Evolutionary conservation across 768 basidiomycete species (phyloP).

Genomic region (Hysterangium stoloniferum): DNA sequence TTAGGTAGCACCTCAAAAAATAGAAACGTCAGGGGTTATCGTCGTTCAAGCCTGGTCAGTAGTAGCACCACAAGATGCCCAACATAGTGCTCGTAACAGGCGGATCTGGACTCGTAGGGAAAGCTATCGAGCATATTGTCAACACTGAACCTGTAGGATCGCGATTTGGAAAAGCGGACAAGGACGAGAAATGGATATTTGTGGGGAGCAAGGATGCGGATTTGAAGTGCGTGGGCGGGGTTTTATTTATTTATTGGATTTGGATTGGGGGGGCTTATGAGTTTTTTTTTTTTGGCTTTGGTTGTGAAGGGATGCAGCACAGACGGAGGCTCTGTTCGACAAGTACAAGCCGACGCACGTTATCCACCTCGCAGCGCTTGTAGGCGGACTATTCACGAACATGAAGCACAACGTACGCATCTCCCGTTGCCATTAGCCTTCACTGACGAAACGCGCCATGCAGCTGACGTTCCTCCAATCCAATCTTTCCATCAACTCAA

Average conservation of each 20-base stretch:
- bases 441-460: background rate
- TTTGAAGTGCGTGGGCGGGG: constrained; percentile 47
- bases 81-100: constrained; percentile 73
- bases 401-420: constrained; percentile 79
- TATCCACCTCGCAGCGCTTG: constrained; percentile 91
- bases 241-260: background rate
- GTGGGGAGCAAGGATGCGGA: constrained; percentile 73
- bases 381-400: constrained; percentile 93
- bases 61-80: too few species aligned
- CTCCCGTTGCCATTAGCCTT: background rate
- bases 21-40: too few species aligned
- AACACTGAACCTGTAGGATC: constrained; percentile 72
- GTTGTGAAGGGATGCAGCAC: constrained; percentile 50
- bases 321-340: constrained; percentile 69
- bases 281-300: background rate
- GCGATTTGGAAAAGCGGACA: constrained; percentile 57
- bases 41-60: too few species aligned
- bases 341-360: constrained; percentile 94
- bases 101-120: constrained; percentile 82
- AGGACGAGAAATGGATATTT: constrained; percentile 85
- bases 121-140: constrained; percentile 71
- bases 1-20: too few species aligned
- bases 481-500: constrained; percentile 93
- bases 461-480: constrained; percentile 90
- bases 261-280: constrained; percentile 5